Conservation (phyloP, 176 grass and related monocot genomes). For the Secale cereale region DNA sequence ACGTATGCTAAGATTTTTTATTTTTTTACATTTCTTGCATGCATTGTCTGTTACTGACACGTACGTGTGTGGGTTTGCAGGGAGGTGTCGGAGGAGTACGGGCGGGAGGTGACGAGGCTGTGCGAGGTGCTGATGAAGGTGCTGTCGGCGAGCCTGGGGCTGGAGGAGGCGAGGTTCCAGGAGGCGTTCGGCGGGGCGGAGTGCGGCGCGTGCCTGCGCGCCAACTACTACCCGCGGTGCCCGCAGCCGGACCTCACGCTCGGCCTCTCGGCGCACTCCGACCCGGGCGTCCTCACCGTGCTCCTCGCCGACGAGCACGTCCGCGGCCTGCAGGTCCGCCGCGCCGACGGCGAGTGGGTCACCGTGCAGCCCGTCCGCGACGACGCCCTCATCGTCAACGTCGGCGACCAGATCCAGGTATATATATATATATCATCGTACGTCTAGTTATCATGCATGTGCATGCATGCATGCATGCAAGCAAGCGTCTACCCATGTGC, state of each 20-base stretch:
- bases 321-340: slow-evolving; percentile 69
- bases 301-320: slow-evolving; percentile 82
- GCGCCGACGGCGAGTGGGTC: slow-evolving; percentile 59
- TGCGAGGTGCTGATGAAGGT: slow-evolving; percentile 59
- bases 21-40: no score
- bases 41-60: no score
- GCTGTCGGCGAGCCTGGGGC: slow-evolving; percentile 66
- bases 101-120: slow-evolving; percentile 43
- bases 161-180: slow-evolving; percentile 52
- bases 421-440: neutral
- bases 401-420: slow-evolving; percentile 92
- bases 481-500: neutral
- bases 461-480: slow-evolving; percentile 1
- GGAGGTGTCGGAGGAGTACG: slow-evolving; percentile 69
- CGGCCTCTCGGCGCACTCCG: slow-evolving; percentile 88
- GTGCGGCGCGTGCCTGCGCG: slow-evolving; percentile 56
- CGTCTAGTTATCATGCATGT: neutral
- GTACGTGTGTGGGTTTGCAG: neutral
- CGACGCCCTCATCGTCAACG: slow-evolving; percentile 75
- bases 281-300: slow-evolving; percentile 65
- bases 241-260: slow-evolving; percentile 92
- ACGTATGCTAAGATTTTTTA: no score
- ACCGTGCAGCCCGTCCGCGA: slow-evolving; percentile 57
- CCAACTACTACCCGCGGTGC: slow-evolving; percentile 94
- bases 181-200: slow-evolving; percentile 51